Conservation (phyloP, 805 yeast genomes). For the Cyberlindnera americana region DNA sequence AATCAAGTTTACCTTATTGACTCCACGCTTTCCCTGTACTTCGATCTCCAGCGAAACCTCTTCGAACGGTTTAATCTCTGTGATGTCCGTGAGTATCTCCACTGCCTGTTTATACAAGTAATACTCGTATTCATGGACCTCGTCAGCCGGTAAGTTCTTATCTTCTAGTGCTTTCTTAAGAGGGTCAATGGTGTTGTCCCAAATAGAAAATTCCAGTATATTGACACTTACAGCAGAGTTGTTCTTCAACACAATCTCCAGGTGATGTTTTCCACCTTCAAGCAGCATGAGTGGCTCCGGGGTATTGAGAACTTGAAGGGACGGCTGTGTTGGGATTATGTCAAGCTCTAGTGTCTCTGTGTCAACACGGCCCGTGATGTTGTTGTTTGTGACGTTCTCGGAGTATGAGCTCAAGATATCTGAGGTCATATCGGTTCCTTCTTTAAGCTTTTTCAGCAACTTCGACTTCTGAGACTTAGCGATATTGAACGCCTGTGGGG, state of each 20-base stretch:
- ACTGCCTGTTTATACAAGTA: slow-evolving; percentile 58
- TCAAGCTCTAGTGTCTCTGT: slow-evolving; percentile 29
- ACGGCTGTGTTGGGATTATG: slow-evolving; percentile 55
- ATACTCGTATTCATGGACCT: slow-evolving; percentile 73
- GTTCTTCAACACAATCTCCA: slow-evolving; percentile 54
- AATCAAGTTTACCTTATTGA: slow-evolving; percentile 59
- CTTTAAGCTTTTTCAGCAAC: slow-evolving; percentile 29
- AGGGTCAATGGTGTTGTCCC: slow-evolving; percentile 72
- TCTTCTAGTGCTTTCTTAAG: slow-evolving; percentile 51
- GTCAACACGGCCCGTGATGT: slow-evolving; percentile 18
- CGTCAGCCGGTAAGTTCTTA: slow-evolving; percentile 50
- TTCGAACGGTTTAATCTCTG: slow-evolving; percentile 30
- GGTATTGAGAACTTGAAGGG: slow-evolving; percentile 46
- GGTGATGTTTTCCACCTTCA: slow-evolving; percentile 65
- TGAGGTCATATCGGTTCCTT: neutral
- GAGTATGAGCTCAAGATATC: slow-evolving; percentile 12
- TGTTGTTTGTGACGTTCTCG: slow-evolving; percentile 16
- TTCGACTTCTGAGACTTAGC: slow-evolving; percentile 30
- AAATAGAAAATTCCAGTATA: slow-evolving; percentile 54
- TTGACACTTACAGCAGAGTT: slow-evolving; percentile 54
- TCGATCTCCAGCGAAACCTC: slow-evolving; percentile 51
- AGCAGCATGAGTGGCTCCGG: slow-evolving; percentile 62
- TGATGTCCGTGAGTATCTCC: slow-evolving; percentile 32
- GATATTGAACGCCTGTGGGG: slow-evolving; percentile 41
- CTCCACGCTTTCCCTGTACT: slow-evolving; percentile 69